These are phyloP conservation scores for Cutaneotrichosporon cutaneum DNA, from an alignment of 1,284 basidiomycete species.

Conservation along the genomic window DNA sequence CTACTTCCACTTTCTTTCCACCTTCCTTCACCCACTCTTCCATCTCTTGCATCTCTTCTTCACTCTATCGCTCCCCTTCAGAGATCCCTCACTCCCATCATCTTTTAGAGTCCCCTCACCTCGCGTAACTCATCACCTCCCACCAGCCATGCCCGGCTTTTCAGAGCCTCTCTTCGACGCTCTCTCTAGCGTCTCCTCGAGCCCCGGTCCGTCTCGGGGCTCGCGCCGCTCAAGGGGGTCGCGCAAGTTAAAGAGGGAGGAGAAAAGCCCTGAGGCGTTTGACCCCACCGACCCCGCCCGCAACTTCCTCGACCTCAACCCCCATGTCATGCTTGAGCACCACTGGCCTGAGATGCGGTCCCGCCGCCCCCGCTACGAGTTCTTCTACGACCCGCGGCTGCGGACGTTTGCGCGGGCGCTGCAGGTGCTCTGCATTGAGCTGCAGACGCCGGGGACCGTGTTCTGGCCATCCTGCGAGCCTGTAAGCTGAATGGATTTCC, in stretches of 20 bases:
- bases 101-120: not conserved
- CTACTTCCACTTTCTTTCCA: too few relatives aligned
- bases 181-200: too few relatives aligned
- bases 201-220: not conserved
- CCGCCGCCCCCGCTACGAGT: not conserved
- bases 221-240: not conserved
- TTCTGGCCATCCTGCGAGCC: not conserved
- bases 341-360: not conserved
- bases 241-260: not conserved
- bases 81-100: not conserved
- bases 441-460: not conserved
- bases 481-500: not conserved
- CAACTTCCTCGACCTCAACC: conserved; percentile 2
- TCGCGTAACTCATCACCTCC: too few relatives aligned
- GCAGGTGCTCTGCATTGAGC: not conserved
- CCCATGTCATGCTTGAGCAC: not conserved
- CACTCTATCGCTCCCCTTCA: not conserved
- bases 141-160: too few relatives aligned
- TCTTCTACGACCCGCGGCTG: not conserved
- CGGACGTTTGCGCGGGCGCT: not conserved
- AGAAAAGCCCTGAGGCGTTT: not conserved
- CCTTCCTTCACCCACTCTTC: too few relatives aligned
- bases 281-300: not conserved
- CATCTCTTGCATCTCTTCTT: too few relatives aligned
- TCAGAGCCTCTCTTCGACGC: too few relatives aligned